phyloP scores from a whole-genome alignment of 148 eudicot species.

The Camellia lanceoleosa region DNA sequence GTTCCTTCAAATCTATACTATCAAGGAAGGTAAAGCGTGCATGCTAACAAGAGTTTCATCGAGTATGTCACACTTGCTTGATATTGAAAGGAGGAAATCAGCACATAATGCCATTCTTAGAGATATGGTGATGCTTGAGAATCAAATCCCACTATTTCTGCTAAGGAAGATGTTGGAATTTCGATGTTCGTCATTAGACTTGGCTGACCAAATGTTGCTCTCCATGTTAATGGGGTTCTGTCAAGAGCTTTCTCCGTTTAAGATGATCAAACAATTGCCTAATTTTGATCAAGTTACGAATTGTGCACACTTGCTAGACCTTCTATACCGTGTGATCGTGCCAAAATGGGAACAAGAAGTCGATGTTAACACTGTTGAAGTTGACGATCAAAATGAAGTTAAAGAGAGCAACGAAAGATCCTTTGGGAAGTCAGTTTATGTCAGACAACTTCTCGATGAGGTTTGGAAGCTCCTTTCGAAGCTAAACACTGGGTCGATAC shows the following conservation, averaged over 20 bases:
- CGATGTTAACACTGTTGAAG: not conserved
- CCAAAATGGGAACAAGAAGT: conserved; percentile 15
- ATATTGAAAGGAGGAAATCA: conserved; percentile 29
- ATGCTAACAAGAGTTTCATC: conserved; percentile 23
- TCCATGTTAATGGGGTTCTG: conserved; percentile 27
- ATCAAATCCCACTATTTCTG: conserved; percentile 48
- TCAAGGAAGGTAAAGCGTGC: not conserved
- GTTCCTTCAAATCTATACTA: conserved; percentile 22
- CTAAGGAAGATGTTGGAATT: conserved; percentile 31
- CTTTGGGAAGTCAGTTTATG: not conserved
- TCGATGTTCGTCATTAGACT: conserved; percentile 14
- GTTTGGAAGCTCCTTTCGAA: conserved; percentile 1
- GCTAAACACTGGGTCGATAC: not conserved
- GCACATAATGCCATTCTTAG: conserved; percentile 37
- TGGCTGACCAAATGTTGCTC: conserved; percentile 20
- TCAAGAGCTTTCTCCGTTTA: conserved; percentile 31
- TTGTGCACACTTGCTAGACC: conserved; percentile 28
- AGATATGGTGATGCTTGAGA: conserved; percentile 50
- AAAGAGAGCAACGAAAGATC: conserved; percentile 5
- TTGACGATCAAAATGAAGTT: conserved; percentile 9
- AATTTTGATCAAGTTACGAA: not conserved
- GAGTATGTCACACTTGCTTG: conserved; percentile 36
- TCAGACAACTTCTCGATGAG: not conserved
- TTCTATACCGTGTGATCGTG: conserved; percentile 31
- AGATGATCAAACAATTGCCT: conserved; percentile 11